A percentile compares a stretch with the other conserved stretches of the same genome.
Evolutionary conservation across 192 early-diverging fungal species (phyloP).

Genomic region (Coemansia sp.): DNA sequence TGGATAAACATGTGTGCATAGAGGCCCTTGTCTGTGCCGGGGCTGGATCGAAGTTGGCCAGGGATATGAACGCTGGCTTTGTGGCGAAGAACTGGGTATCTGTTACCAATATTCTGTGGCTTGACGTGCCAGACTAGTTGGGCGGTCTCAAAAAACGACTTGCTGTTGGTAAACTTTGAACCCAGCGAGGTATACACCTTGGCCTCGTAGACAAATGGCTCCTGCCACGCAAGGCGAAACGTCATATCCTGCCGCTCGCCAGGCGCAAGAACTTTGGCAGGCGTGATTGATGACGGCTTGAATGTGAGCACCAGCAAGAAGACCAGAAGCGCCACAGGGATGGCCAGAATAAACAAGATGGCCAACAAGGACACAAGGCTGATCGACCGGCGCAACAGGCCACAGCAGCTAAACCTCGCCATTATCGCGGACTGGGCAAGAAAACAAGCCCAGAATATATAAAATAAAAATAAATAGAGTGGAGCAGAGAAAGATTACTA

Average conservation of each 20-base stretch:
- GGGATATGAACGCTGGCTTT: conserved; percentile 1
- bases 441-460: background rate
- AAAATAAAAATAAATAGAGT: background rate
- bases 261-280: background rate
- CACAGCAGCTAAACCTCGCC: conserved; percentile 1
- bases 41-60: background rate
- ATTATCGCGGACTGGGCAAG: background rate
- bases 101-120: background rate
- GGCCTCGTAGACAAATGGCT: conserved; percentile 7
- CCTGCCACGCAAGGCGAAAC: conserved; percentile 2
- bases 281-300: background rate
- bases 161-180: background rate
- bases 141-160: conserved; percentile 6
- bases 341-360: background rate
- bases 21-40: background rate
- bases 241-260: background rate
- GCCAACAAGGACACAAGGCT: background rate
- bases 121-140: conserved; percentile 10
- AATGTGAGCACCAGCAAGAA: background rate
- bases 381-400: background rate
- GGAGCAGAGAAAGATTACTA: background rate
- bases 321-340: background rate
- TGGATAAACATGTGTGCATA: conserved; percentile 15
- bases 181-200: conserved; percentile 10
- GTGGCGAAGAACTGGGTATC: conserved; percentile 1